phyloP scores from a whole-genome alignment of 768 basidiomycete genomes.

The Tulasnella sp. region DNA sequence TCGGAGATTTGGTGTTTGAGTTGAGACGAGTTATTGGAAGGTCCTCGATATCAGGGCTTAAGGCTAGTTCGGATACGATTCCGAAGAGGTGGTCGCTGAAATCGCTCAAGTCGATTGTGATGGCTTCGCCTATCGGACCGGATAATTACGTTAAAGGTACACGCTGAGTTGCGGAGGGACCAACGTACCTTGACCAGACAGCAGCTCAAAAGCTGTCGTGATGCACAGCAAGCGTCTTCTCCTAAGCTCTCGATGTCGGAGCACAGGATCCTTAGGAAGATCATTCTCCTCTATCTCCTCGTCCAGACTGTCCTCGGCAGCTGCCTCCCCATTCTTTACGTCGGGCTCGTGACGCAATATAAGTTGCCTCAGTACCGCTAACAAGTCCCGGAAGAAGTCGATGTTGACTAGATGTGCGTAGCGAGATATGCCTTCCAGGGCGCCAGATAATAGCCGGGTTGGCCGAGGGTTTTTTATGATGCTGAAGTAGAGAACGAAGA shows the following conservation, averaged over 20 bases:
- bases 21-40: conserved; percentile 31
- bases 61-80: conserved; percentile 65
- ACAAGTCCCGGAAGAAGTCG: conserved; percentile 95
- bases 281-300: conserved; percentile 19
- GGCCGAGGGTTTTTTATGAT: conserved; percentile 80
- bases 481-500: conserved; percentile 95
- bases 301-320: conserved; percentile 24
- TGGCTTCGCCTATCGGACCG: conserved; percentile 57
- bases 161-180: not conserved
- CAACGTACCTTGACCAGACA: conserved; percentile 71
- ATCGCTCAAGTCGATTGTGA: conserved; percentile 89
- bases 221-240: conserved; percentile 72
- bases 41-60: conserved; percentile 57
- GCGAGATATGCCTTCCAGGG: conserved; percentile 83
- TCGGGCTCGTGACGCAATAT: conserved; percentile 41
- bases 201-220: conserved; percentile 92
- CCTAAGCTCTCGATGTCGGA: conserved; percentile 30
- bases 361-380: conserved; percentile 75
- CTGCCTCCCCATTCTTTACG: conserved; percentile 23
- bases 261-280: conserved; percentile 18
- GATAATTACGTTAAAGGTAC: conserved; percentile 36
- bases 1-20: conserved; percentile 18
- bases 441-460: conserved; percentile 73
- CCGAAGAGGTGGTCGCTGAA: conserved; percentile 80
- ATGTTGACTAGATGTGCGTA: conserved; percentile 96